Base-by-base conservation (phyloP, 257 asterid species). In the Catharanthus roseus region DNA sequence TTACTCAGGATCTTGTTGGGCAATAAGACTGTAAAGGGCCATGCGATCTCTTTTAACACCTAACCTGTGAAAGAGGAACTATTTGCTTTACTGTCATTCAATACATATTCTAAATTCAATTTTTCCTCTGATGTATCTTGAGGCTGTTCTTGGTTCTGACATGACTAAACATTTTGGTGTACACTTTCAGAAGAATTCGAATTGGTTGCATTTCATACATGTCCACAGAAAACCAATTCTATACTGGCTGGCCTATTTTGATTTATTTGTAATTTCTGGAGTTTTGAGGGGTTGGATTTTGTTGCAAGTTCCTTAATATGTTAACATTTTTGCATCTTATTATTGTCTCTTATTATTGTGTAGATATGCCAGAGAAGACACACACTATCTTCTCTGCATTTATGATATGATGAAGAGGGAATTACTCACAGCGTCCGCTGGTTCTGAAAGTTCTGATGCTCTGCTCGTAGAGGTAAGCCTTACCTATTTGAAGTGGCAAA, bases 311-410 rank as follows among this genome's bases (percentile, higher is more conserved):
- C 24, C 51, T 65, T 50, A 9, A 31, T 74, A 21, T 18, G 38
- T 29, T 24, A 38, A 47, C 13, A 45, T 31, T 58, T 19, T 47
- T 38, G 42, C 8, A 3, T 38, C 42, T 38, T 38, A 38, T 38
- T 38, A 21, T 16, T 3, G 51, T 23, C 72, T 67, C 57, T 16
- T 19, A 33, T 50, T 74, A 28, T 79, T 58, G 65, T 68, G 63
- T 84, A 93, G 96, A 84, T 93, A 93, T 80, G 99, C 97, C 39
- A 85, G 99, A 85, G 99, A 93, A 82, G 99, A 93, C 77, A 91
- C 99, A 33, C 99, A 93, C 80, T 93, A 89, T 86, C 87, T 93
- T 83, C 69, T 93, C 85, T 85, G 87, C 80, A 93, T 93, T 62
- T 89, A 89, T 78, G 99, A 93, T 77, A 79, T 91, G 65, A 85